Base-by-base conservation (phyloP, 2,329 filamentous ascomycete genomes). In the Xylogone sp. region DNA sequence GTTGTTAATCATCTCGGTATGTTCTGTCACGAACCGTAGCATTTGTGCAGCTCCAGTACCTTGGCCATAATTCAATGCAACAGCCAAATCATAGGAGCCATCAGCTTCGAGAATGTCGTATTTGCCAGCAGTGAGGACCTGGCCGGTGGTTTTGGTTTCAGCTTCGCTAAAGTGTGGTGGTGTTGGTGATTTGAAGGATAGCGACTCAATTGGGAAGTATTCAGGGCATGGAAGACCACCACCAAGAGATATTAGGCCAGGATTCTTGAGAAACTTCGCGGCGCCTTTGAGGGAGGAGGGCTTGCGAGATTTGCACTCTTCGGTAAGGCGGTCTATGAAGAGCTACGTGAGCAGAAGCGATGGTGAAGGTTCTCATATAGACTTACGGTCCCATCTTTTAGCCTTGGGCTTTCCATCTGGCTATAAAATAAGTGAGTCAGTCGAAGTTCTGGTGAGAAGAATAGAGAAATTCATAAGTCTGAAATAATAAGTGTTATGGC, bases 1-100 rank as follows among this genome's bases (percentile, higher is more conserved):
- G 55, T 83, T 78, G 69, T 90, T 89, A 16, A 96, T 84, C 51
- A 97, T 83, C 71, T 99, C 93, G 0, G 92, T 96, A 71, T 97
- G 94, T 74, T 99, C 94, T 0, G 92, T 95, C 47, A 97, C 78
- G 73, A 88, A 97, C 54, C 94, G 85, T 56, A 97, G 75, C 68
- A 99, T 77, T 71, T 96, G 94, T 3, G 90, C 87, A 10, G 90
- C 83, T 18, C 94, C 94, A 18, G 84, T 84, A 8, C 91, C 86
- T 71, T 96, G 91, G 29, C 88, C 90, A 68, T 99, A 99, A 72
- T 99, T 97, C 67, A 97, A 84, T 1, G 88, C 88, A 56, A 95
- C 90, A 44, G 88, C 83, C 48, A 99, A 81, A 71, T 99, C 94
- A 60, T 81, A 81, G 31, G 73, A 71, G 43, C 68, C 68, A 19